A percentile compares a stretch with the other conserved stretches of the same genome.
phyloP scores from a whole-genome alignment of 306 rosid genomes.

The Quercus gilva region DNA sequence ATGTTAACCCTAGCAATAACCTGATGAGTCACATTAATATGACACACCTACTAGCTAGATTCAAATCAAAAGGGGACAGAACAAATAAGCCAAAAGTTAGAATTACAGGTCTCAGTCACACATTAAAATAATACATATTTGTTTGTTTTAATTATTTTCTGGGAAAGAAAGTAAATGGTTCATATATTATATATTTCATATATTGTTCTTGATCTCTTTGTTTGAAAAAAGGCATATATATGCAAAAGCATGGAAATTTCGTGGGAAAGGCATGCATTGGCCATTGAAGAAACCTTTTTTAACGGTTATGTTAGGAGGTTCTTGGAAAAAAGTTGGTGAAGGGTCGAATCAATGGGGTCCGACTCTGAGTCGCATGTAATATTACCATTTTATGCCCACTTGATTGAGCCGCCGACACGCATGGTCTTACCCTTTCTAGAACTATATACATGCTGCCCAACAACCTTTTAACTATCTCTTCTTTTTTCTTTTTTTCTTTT shows the following conservation, averaged over 20 bases:
- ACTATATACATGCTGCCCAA: not conserved
- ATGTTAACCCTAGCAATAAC: not conserved
- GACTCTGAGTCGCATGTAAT: not conserved
- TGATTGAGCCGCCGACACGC: conserved; percentile 20
- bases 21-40: not conserved
- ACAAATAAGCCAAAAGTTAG: not conserved
- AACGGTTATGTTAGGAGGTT: not conserved
- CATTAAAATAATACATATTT: not conserved
- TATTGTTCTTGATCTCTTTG: conserved; percentile 5
- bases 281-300: conserved; percentile 16
- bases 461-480: not conserved
- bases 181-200: not conserved
- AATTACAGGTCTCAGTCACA: not conserved
- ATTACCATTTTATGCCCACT: not conserved
- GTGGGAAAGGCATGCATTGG: conserved; percentile 28
- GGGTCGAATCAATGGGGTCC: conserved; percentile 8
- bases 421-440: conserved; percentile 4
- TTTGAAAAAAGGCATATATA: conserved; percentile 11
- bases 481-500: too few relatives aligned
- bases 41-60: not conserved
- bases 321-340: not conserved
- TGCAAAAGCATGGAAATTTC: conserved; percentile 31
- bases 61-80: conserved; percentile 3
- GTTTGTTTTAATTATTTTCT: too few relatives aligned
- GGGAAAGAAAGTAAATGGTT: not conserved